Base-by-base conservation (phyloP, 2,329 filamentous ascomycete genomes). In the Moelleriella libera region DNA sequence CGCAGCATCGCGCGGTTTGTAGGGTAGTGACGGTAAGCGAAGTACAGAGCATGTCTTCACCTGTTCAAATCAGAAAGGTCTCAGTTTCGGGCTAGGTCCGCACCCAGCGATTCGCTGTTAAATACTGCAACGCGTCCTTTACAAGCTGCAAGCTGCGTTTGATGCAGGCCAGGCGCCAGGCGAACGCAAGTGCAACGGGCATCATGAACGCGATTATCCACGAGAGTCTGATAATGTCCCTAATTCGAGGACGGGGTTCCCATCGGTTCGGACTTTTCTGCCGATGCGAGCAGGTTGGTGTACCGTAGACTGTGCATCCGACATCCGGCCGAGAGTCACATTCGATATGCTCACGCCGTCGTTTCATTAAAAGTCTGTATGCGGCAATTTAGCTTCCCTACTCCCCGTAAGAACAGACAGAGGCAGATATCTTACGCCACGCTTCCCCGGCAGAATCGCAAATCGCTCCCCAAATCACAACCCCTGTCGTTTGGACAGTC, bases 401-500 rank as follows among this genome's bases (percentile, higher is more conserved):
- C 4, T 7, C 32, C 11, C 6, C 14, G 21, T 5, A 28, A 34
- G 4, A 12, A n/a, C 34, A 39, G n/a, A 9, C 9, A 10, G 34
- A 39, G 34, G 34, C 34, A 9, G 9, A 37, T 10, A n/a, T 63
- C 70, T 48, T 59, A 80, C 76, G 68, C 68, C 0, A 81, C 72
- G 48, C 72, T 79, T 2, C 77, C 76, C 39, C 76, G 64, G 54
- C 77, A 82, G 61, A 82, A 82, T 30, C 69, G 54, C 34, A 37
- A 37, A 12, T 82, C 78, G 50, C 74, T 80, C 4, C 75, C 69
- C 31, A 82, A 57, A 51, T 80, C 76, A 50, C 77, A 82, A 10
- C 68, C 63, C 47, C 63, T 63, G 51, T 77, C 67, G 48, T 76
- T 78, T 5, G 81, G 83, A 54, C 80, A 83, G 53, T 83, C 76